Base-by-base conservation (phyloP, 2,329 filamentous ascomycete genomes). In the Claviceps paspali region DNA sequence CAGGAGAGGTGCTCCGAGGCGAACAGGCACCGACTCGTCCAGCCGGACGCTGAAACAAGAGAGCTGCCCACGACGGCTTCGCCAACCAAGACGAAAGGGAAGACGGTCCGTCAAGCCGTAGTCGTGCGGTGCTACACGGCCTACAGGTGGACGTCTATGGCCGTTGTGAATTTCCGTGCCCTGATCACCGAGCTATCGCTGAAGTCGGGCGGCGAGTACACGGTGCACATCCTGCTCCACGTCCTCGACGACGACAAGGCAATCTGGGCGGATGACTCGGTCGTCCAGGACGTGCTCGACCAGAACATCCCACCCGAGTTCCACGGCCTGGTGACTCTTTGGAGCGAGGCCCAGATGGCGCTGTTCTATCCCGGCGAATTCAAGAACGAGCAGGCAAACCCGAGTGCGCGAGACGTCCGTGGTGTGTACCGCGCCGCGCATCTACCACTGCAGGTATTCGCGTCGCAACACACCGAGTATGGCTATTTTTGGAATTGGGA, bases 341-440 rank as follows among this genome's bases (percentile, higher is more conserved):
- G 85, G 85, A 86, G 82, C 2, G 83, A 91, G 55, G 68, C 74
- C 36, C 82, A 88, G 56, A 88, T 93, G 82, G 68, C 70, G 39
- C 67, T 87, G 39, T 76, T 84, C 55, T 93, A 92, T 51, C 56
- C 70, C 42, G 73, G 73, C 2, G 70, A 74, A 29, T 79, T 86
- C n/a, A 77, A 80, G 47, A 73, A 78, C 31, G 72, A 77, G 1
- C 75, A 78, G 48, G 63, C 68, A 38, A 72, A 73, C 50, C 69
- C 68, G 6, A 66, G 64, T 39, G 59, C 70, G 44, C 65, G 62
- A 11, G 68, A 73, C 36, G 65, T 82, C 21, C 77, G 80, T 34
- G 76, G 80, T 3, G 77, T 83, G 35, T 82, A 82, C 56, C 71
- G 81, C 34, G 72, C 69, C 26, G 65, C 71, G 2, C 73, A 79